Conservation (phyloP, 2,329 filamentous ascomycete genomes). For the Fusarium pseudonygamai region DNA sequence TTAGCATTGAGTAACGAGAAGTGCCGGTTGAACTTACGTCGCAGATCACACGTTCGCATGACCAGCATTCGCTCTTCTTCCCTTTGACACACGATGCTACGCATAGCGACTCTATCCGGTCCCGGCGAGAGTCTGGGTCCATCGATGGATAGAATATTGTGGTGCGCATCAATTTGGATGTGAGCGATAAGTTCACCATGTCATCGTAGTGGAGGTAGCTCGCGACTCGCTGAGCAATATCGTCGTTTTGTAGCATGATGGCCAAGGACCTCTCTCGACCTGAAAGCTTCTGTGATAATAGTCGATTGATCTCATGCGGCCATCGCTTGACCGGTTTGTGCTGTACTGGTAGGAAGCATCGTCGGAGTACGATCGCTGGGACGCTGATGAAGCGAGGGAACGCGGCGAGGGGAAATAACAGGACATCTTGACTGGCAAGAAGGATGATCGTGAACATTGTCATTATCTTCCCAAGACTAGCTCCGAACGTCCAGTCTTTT, state of each 20-base stretch:
- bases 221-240: background rate
- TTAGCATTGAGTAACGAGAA: background rate
- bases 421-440: background rate
- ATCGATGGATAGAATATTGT: background rate
- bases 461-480: conserved; percentile 14
- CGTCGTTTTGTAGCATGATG: background rate
- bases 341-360: background rate
- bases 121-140: background rate
- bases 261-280: background rate
- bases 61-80: conserved; percentile 20
- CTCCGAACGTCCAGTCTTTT: background rate
- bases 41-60: conserved; percentile 21
- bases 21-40: background rate
- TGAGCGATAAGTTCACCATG: conserved; percentile 3
- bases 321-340: background rate
- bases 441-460: conserved; percentile 7
- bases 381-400: conserved; percentile 4
- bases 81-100: background rate
- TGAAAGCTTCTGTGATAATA: background rate
- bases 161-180: conserved; percentile 7
- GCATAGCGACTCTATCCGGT: conserved; percentile 1
- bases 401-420: background rate
- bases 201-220: conserved; percentile 12
- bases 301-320: background rate
- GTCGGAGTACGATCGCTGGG: background rate